A percentile compares a stretch with the other conserved stretches of the same genome.
These are phyloP conservation scores for Tetraselmis striata DNA, from an alignment of 139 green algal genomes.

Conservation along the genomic window DNA sequence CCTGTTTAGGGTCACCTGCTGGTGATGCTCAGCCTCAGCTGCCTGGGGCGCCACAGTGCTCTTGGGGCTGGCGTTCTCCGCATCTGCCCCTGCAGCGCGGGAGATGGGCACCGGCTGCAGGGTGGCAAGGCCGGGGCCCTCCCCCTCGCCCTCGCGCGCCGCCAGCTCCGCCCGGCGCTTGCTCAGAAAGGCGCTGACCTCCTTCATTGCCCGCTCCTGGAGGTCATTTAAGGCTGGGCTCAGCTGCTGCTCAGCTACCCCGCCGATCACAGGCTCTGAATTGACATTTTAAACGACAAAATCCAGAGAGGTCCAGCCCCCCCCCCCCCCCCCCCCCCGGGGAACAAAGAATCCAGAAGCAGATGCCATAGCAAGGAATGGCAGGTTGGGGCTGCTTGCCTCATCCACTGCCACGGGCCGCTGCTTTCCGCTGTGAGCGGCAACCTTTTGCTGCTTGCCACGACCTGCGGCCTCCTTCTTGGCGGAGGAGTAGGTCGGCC, in stretches of 20 bases:
- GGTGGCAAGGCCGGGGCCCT: neutral
- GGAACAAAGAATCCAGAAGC: neutral
- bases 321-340: no score
- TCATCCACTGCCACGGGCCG: neutral
- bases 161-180: neutral
- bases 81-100: neutral
- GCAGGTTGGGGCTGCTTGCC: neutral
- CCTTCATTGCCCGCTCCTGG: neutral
- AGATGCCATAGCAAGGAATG: neutral
- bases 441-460: neutral
- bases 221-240: no score
- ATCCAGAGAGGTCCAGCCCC: neutral
- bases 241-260: no score
- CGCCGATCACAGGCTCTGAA: neutral
- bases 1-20: no score
- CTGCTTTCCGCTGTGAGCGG: neutral
- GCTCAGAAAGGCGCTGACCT: neutral
- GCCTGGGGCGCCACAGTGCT: neutral
- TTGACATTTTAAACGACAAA: neutral
- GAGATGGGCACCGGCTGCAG: neutral
- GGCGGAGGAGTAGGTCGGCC: neutral
- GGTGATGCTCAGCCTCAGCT: neutral
- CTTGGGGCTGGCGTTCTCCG: neutral
- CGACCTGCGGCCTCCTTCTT: neutral
- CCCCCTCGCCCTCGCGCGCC: neutral